Percentiles rank a stretch among this genome's conserved stretches.
Conservation (phyloP, 352 stramenopile species). For the Chrysophaeum taylorii region DNA sequence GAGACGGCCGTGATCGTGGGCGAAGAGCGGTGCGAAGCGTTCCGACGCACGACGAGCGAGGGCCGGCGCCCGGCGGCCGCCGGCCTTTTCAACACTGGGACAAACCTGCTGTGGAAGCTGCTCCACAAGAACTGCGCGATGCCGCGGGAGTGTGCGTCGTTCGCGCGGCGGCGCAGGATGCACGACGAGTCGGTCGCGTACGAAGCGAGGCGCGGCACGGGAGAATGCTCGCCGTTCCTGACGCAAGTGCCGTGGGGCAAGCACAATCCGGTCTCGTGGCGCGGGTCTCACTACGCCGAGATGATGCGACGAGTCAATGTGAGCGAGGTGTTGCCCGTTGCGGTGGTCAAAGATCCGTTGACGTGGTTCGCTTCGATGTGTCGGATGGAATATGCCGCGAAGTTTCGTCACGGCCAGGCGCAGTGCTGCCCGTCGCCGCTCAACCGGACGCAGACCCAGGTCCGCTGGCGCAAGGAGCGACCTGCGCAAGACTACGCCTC, state of each 20-base stretch:
- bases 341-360: constrained; percentile 55
- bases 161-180: neutral
- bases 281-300: constrained; percentile 11
- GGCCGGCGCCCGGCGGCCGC: neutral
- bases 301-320: neutral
- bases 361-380: constrained; percentile 55
- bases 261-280: constrained; percentile 35
- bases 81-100: constrained; percentile 48
- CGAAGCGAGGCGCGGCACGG: neutral
- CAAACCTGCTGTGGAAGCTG: constrained; percentile 46
- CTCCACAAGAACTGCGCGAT: constrained; percentile 43
- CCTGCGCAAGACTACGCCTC: neutral
- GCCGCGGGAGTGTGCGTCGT: neutral
- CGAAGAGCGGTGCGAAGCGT: neutral
- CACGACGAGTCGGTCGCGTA: neutral
- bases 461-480: neutral
- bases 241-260: constrained; percentile 53
- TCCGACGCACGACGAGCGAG: neutral
- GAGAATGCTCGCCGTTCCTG: neutral
- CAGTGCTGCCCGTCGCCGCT: constrained; percentile 1
- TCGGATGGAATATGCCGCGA: constrained; percentile 17
- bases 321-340: constrained; percentile 38
- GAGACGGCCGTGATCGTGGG: neutral
- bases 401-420: neutral
- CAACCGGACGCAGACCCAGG: neutral